Evolutionary conservation across 495 filamentous ascomycete genomes (phyloP).

Genomic region (Friedmanniomyces endolithicus): DNA sequence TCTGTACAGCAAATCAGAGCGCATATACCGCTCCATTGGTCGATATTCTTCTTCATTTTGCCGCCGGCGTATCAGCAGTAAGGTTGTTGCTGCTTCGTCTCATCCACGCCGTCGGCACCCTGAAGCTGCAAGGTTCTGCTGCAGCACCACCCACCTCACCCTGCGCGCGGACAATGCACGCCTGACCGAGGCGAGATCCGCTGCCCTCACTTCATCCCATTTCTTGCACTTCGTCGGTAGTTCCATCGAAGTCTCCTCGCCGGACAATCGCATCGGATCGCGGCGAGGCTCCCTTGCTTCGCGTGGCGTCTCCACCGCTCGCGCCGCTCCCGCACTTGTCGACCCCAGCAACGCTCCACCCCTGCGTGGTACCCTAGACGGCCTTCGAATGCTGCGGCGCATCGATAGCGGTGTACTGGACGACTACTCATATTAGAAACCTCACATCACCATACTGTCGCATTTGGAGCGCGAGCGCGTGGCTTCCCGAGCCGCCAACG

Average conservation of each 20-base stretch:
- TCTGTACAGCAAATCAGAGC: background rate
- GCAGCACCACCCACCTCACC: background rate
- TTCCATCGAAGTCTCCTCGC: too few species aligned
- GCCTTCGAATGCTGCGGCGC: background rate
- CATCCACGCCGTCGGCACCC: background rate
- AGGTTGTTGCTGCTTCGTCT: too few species aligned
- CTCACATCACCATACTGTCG: background rate
- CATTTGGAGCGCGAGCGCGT: background rate
- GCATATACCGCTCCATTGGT: background rate
- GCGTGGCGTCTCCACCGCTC: background rate
- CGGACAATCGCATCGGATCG: background rate
- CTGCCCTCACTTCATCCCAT: background rate
- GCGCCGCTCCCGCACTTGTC: background rate
- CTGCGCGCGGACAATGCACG: background rate
- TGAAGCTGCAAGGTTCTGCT: background rate
- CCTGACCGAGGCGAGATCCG: background rate
- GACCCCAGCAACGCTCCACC: background rate
- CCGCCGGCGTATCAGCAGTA: background rate
- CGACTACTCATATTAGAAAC: background rate
- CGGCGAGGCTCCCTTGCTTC: background rate
- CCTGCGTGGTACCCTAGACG: background rate
- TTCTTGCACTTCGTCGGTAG: background rate
- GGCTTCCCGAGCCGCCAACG: background rate
- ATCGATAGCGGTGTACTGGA: background rate
- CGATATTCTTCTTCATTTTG: background rate